Base-by-base conservation (phyloP, 495 filamentous ascomycete species). In the Lentithecium fluviatile region DNA sequence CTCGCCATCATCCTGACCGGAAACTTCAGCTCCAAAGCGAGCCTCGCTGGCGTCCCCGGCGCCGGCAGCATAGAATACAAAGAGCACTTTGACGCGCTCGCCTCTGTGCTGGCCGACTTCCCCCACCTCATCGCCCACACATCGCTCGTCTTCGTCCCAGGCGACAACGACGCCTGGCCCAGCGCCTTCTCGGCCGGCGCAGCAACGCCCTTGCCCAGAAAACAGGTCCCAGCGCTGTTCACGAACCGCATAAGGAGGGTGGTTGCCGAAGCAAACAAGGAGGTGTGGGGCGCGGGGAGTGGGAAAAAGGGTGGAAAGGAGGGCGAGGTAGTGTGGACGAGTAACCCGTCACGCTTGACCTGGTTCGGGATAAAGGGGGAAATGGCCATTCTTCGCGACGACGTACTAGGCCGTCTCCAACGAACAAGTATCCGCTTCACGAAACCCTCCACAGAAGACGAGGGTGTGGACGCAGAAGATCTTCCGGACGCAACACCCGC, bases 131-230 rank as follows among this genome's bases (percentile, higher is more conserved):
- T 96, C n/a, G 84, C 86, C 34, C 76, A 80, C 19, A 85, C 89
- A 2, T 92, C 89, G 0, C 95, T 96, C 65, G 74, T 96, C 12
- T 96, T 97, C 65, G 88, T 98, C 0, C 94, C 94, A 1, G 93
- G 93, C 40, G 93, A 97, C 70, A 95, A 95, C 71, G 94, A 98
- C 70, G 90, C 91, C 11, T 98, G 94, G 94, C 76, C 84, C 23
- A 93, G 90, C 0, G 82, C 90, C 2, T 96, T 96, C 73, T 87
- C 86, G 1, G 86, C 83, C 12, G 94, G 94, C n/a, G 86, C 90
- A 42, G 82, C 89, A 0, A 81, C 85, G 0, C 79, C 85, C 7
- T 68, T 97, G 12, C 94, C 94, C 0, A 79, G 88, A 12, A 84
- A 85, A 46, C 69, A 76, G 0, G 80, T 98, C 3, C 95, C 94